These are phyloP conservation scores for Clausena lansium DNA, from an alignment of 345 rosid species.

Conservation along the genomic window DNA sequence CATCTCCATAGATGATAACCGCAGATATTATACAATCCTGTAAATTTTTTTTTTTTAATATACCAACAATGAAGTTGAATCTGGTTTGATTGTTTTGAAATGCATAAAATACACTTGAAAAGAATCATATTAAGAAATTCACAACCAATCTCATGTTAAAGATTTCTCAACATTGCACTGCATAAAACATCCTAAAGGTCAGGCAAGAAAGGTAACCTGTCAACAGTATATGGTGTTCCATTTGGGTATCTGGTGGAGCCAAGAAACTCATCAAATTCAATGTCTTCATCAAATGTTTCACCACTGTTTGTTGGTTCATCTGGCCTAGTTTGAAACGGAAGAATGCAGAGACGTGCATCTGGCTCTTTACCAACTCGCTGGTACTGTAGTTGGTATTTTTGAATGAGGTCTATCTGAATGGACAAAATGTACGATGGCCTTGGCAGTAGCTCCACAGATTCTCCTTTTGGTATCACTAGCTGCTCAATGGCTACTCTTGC, in stretches of 20 bases:
- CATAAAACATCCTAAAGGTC: slow-evolving; percentile 16
- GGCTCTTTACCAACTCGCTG: slow-evolving; percentile 57
- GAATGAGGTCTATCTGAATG: slow-evolving; percentile 60
- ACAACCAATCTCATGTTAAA: not conserved
- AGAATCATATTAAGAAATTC: not conserved
- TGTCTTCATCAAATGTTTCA: slow-evolving; percentile 26
- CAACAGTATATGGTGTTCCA: slow-evolving; percentile 35
- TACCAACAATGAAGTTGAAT: not conserved
- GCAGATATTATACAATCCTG: not conserved
- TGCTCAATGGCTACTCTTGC: slow-evolving; percentile 77
- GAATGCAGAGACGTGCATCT: slow-evolving; percentile 45
- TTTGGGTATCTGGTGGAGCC: slow-evolving; percentile 24
- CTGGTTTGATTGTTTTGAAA: not conserved
- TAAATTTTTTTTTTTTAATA: not conserved
- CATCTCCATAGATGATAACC: not conserved
- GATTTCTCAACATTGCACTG: not conserved
- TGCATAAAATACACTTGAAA: not conserved
- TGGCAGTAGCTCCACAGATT: slow-evolving; percentile 66
- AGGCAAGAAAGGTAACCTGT: slow-evolving; percentile 59
- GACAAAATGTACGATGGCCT: slow-evolving; percentile 55
- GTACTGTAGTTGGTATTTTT: slow-evolving; percentile 52
- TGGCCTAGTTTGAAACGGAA: slow-evolving; percentile 45
- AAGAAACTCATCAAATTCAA: slow-evolving; percentile 26
- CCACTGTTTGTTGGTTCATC: slow-evolving; percentile 21
- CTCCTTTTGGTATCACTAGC: slow-evolving; percentile 67